Base-by-base conservation (phyloP, 78 protist species). In the Isochrysis galbana region DNA sequence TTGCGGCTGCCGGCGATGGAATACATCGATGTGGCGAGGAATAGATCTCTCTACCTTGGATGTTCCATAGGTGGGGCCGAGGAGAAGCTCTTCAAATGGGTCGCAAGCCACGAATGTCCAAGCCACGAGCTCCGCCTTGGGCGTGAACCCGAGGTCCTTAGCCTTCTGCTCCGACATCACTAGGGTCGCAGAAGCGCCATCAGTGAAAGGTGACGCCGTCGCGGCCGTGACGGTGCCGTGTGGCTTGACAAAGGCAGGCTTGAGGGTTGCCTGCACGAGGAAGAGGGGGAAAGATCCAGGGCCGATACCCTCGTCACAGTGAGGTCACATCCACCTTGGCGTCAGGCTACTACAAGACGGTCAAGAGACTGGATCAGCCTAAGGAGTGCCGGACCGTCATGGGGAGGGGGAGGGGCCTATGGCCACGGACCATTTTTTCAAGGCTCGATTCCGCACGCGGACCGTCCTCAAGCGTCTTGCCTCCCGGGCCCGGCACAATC, bases 181-280 rank as follows among this genome's bases (percentile, higher is more conserved):
- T 34, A 93, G 69, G 23, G 92, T 29, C 25, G 95, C 94, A 2
- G 94, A 54, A 5, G 94, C 97, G 78, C 93, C 94, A 89, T 95
- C 93, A 3, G 91, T 89, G 83, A 95, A 89, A 86, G 38, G 91
- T 21, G 95, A 94, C 22, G 96, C 78, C 83, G 70, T 90, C 21
- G 97, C 97, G 21, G 97, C 99, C 5, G 97, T 97, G 83, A 95
- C 91, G 51, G 98, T 94, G 36, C 95, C 84, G 34, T 96, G 96
- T 34, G 91, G 96, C 90, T 74, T 92, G 70, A 91, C 54, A 86
- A 95, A 96, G 69, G 97, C 97, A 0, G 96, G 95, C 61, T 87
- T 39, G 34, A 93, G 90, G 29, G 32, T 44, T 2, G 67, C 3
- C 69, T 51, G n/a, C n/a, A n/a, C n/a, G n/a, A n/a, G n/a, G n/a